phyloP scores from a whole-genome alignment of 148 eudicot species.

The Heliosperma pusillum region DNA sequence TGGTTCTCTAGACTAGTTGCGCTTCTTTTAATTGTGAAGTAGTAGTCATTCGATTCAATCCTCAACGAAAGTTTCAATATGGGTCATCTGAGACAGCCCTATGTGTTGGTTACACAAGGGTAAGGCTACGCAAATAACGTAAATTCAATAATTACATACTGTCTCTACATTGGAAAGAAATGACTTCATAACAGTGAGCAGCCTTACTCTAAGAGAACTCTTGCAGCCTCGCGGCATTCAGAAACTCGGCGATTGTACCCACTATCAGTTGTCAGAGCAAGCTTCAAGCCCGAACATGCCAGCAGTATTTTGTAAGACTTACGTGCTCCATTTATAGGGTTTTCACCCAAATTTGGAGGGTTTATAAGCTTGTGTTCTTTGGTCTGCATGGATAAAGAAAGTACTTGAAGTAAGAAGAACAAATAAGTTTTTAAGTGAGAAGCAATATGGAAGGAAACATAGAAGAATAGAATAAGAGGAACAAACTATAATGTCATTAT shows the following conservation, averaged over 20 bases:
- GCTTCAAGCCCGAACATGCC: slow-evolving; percentile 93
- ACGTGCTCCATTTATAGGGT: slow-evolving; percentile 26
- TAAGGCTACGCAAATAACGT: not conserved
- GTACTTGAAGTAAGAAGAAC: not conserved
- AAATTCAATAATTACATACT: not conserved
- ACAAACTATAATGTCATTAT: not conserved
- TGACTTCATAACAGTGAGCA: slow-evolving; percentile 2
- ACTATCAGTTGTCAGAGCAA: slow-evolving; percentile 66
- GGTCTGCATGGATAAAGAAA: slow-evolving; percentile 45
- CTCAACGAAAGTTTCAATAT: not conserved
- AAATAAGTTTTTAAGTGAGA: slow-evolving; percentile 1
- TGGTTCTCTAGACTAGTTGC: not conserved
- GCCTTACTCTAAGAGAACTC: slow-evolving; percentile 66
- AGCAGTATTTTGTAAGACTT: slow-evolving; percentile 71
- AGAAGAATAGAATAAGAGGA: not conserved
- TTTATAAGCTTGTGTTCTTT: slow-evolving; percentile 79
- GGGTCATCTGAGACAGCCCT: not conserved
- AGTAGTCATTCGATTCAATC: not conserved
- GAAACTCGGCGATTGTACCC: slow-evolving; percentile 83
- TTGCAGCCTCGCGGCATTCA: slow-evolving; percentile 90
- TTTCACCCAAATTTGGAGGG: slow-evolving; percentile 35
- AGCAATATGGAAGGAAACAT: not conserved
- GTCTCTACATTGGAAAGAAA: not conserved
- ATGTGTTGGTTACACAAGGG: not conserved
- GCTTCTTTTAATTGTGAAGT: not conserved